Percentiles rank a stretch among this genome's conserved stretches.
These are phyloP conservation scores for Euclidium syriacum DNA, from an alignment of 345 rosid species.

Conservation along the genomic window DNA sequence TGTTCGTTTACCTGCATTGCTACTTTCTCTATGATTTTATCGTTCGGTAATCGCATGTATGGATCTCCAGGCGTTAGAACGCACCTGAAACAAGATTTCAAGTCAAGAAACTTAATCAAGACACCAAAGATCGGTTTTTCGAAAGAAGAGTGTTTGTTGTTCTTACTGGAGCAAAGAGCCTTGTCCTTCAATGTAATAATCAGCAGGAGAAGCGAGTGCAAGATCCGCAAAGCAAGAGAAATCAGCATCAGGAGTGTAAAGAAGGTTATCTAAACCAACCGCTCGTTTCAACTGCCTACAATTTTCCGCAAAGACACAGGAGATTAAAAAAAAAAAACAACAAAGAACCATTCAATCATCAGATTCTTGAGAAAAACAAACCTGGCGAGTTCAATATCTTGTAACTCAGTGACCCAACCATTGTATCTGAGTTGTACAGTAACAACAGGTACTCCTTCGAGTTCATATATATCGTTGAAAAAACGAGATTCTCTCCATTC, in stretches of 20 bases:
- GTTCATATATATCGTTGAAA: constrained; percentile 74
- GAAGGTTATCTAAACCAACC: constrained; percentile 83
- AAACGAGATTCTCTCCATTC: constrained; percentile 74
- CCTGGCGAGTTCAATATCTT: constrained; percentile 81
- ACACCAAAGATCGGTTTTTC: not conserved
- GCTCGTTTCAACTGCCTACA: constrained; percentile 82
- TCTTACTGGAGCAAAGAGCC: constrained; percentile 97
- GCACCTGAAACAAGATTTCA: constrained; percentile 47
- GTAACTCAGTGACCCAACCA: constrained; percentile 95
- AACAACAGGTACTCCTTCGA: constrained; percentile 88
- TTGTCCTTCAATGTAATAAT: constrained; percentile 93
- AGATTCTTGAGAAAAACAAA: constrained; percentile 10
- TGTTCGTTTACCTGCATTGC: constrained; percentile 63
- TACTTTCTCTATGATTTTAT: constrained; percentile 78
- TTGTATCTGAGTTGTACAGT: constrained; percentile 93
- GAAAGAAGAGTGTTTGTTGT: not conserved
- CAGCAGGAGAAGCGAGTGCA: constrained; percentile 86
- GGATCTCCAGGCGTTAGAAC: constrained; percentile 97
- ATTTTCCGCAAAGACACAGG: constrained; percentile 34
- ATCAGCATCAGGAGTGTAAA: constrained; percentile 97
- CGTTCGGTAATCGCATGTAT: constrained; percentile 81
- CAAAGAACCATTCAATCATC: not conserved
- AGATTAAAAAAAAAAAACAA: not conserved
- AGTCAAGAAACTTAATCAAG: not conserved
- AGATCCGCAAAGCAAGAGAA: constrained; percentile 97